phyloP scores from a whole-genome alignment of 768 basidiomycete species.

The Lactarius akahatsu region DNA sequence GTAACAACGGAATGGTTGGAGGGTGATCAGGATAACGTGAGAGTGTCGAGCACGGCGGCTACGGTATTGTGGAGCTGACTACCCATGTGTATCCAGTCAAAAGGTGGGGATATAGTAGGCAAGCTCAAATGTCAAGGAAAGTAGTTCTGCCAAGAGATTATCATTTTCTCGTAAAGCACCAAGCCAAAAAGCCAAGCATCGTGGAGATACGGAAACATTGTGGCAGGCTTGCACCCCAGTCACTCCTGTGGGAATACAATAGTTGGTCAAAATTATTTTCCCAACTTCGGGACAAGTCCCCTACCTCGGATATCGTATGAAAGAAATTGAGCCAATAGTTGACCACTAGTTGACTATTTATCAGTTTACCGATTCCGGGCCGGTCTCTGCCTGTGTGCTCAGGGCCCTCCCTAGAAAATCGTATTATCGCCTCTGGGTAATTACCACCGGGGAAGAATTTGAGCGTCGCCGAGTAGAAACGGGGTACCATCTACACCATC shows the following conservation, averaged over 20 bases:
- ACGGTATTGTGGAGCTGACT: neutral
- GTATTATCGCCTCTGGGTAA: too few relatives aligned
- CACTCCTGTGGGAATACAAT: neutral
- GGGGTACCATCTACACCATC: neutral
- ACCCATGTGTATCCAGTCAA: neutral
- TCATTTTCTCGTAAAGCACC: neutral
- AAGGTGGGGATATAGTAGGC: neutral
- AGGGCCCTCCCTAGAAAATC: too few relatives aligned
- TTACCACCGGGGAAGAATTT: neutral
- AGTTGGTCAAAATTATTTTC: neutral
- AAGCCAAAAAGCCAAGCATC: constrained; percentile 12
- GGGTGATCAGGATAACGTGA: constrained; percentile 15
- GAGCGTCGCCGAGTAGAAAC: neutral
- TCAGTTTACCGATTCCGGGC: too few relatives aligned
- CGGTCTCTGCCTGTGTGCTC: too few relatives aligned
- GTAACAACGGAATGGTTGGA: neutral
- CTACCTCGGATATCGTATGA: neutral
- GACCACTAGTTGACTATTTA: too few relatives aligned
- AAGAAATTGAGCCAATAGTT: neutral
- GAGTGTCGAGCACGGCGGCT: neutral
- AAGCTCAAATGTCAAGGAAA: neutral
- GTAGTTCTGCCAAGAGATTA: neutral
- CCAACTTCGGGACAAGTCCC: neutral
- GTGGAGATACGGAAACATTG: constrained; percentile 7
- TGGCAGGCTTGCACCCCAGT: constrained; percentile 15